phyloP scores from a whole-genome alignment of 306 rosid species.

The Quercus cerris region DNA sequence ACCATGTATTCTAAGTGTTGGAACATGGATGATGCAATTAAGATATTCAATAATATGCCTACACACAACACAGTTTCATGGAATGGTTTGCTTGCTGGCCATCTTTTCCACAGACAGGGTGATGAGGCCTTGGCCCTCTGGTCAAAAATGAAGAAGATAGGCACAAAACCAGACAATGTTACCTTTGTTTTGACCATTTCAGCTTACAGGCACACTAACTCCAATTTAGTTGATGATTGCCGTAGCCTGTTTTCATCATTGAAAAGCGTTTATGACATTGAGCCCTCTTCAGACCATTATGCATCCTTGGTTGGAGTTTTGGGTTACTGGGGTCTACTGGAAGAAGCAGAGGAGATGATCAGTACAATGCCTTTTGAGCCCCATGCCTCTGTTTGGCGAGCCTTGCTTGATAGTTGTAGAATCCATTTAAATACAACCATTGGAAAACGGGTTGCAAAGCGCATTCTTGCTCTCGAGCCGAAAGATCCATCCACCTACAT shows the following conservation, averaged over 20 bases:
- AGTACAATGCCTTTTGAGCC: conserved; percentile 59
- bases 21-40: conserved; percentile 62
- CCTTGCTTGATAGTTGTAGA: conserved; percentile 78
- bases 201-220: conserved; percentile 60
- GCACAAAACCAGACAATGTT: conserved; percentile 58
- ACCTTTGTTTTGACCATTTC: conserved; percentile 67
- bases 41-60: conserved; percentile 47
- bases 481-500: conserved; percentile 63
- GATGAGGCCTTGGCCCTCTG: conserved; percentile 63
- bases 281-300: conserved; percentile 64
- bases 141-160: conserved; percentile 63
- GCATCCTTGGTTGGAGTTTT: conserved; percentile 74
- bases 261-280: conserved; percentile 45
- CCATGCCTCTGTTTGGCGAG: conserved; percentile 63
- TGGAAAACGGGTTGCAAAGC: conserved; percentile 56
- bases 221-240: conserved; percentile 63
- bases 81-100: conserved; percentile 75
- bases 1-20: conserved; percentile 89
- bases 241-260: conserved; percentile 56
- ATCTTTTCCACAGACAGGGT: conserved; percentile 68
- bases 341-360: conserved; percentile 77
- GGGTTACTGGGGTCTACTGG: conserved; percentile 78
- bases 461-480: conserved; percentile 64
- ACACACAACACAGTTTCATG: conserved; percentile 61
- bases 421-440: conserved; percentile 43